Evolutionary conservation across 129 eudicot genomes (phyloP), one percentile per base, ranked within the genome.

Genomic region (Apium graveolens): DNA sequence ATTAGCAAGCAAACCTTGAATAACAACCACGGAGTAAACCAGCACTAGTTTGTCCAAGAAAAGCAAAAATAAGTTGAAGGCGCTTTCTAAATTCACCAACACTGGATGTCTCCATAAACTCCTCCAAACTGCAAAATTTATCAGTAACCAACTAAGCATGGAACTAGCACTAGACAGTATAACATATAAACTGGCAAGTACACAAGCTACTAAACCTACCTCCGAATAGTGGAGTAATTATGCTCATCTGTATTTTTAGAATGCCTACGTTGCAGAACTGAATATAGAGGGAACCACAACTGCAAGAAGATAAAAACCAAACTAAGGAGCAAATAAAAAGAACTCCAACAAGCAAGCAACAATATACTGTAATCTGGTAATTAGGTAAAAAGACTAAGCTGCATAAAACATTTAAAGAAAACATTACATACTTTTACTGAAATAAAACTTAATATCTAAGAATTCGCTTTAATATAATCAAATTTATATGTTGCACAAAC

Each of bases 201-300:
- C 29, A 55, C 11, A 84, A 31, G 49, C 4, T 63, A 76, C 34
- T 38, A 11, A 37, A 88, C 93, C 74, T 87, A 82, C 98, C 99
- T 96, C 80, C 85, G 84, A 63, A 89, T 86, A 13, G 89, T 95
- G 63, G 90, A 55, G 45, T 77, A 82, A 72, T 75, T 82, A 79
- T 88, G 87, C 80, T 83, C 88, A 70, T 80, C 81, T 12, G 72
- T 43, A 78, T 88, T 88, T 34, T 86, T 76, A 70, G 86, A 74
- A 39, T 77, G 76, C 62, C 80, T 80, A 76, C 78, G 87, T 31
- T 81, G 90, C 80, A 96, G 88, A 70, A 96, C 89, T 1, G 92
- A 79, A 84, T 92, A 92, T 73, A 96, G 82, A 11, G 99, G 97
- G 81, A 96, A 96, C 99, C 97, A 96, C 55, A 96, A 85, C 98